Evolutionary conservation across 1,284 basidiomycete species (phyloP).

Genomic region (Hemileia vastatrix): DNA sequence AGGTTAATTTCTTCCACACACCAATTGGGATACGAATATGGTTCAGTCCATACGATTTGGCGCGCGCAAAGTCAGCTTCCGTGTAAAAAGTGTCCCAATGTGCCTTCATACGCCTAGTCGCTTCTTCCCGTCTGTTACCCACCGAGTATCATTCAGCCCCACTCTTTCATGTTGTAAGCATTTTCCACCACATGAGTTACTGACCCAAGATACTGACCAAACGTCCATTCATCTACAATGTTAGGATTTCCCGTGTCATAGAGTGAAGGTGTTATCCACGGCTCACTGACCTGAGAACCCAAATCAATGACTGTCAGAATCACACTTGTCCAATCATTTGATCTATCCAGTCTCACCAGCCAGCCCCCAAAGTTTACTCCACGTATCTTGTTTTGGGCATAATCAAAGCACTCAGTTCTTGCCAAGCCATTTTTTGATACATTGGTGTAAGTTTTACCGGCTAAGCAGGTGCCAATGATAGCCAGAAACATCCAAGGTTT

Average conservation of each 20-base stretch:
- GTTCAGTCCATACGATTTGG: constrained; percentile 65
- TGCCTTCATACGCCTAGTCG: constrained; percentile 47
- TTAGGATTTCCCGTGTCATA: constrained; percentile 54
- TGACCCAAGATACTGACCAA: constrained; percentile 53
- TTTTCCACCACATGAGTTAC: constrained; percentile 4
- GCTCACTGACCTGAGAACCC: constrained; percentile 46
- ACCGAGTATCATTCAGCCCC: no score
- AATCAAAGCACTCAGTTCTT: no score
- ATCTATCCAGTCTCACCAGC: constrained; percentile 36
- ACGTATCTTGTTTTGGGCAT: constrained; percentile 42
- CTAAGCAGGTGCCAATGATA: no score
- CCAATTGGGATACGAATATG: constrained; percentile 80
- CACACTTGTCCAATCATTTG: background rate
- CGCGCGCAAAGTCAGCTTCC: constrained; percentile 61
- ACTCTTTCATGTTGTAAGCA: no score
- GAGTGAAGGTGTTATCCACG: constrained; percentile 72
- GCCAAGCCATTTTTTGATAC: no score
- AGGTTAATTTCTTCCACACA: no score
- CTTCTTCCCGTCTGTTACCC: constrained; percentile 9
- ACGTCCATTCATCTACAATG: constrained; percentile 61
- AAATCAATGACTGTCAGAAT: background rate
- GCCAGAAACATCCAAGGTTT: no score
- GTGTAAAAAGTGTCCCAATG: constrained; percentile 79
- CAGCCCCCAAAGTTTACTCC: constrained; percentile 46
- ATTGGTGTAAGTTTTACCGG: no score